Base-by-base conservation (phyloP, 2,329 filamentous ascomycete genomes). In the Colletotrichum spaethianum region DNA sequence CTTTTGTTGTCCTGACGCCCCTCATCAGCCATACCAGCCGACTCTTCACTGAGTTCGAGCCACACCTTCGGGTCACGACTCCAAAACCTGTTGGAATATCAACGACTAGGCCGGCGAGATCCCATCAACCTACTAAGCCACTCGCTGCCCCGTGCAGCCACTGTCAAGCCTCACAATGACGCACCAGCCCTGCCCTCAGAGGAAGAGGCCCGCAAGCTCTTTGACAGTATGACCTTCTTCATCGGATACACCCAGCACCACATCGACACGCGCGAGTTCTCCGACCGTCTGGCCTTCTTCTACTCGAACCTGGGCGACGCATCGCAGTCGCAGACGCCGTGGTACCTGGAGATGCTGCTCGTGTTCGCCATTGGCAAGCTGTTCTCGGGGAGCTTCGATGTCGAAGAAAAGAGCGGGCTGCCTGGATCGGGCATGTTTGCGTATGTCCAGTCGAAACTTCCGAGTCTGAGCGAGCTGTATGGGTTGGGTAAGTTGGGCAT, bases 221-320 rank as follows among this genome's bases (percentile, higher is more conserved):
- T 75, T 46, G 74, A 73, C 33, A 74, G 73, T 28, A 76, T 73
- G 56, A 75, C 76, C 44, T 46, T 76, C 38, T 75, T 77, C 59
- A 73, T 77, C 40, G 76, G 73, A 12, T 74, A 77, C 38, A 76
- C 76, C 28, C 76, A 75, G 55, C 76, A 75, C 46, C 76, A 76
- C 18, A 74, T 77, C 56, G 76, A 76, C 26, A 75, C 76, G 2
- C 71, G 76, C 28, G 63, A 76, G 61, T 74, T 74, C 44, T 73
- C 72, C 7, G 72, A 74, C 46, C 52, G 65, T 20, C 60, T 74
- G 9, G 70, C 70, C 2, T 62, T 68, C 28, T 61, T 73, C 40
- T 74, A 73, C 42, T 50, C 66, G 8, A 63, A 67, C 20, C 3
- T 57, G 9, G 44, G 8, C 2, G 46, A 68, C 5, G 38, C n/a